These are phyloP conservation scores for Ceratonia siliqua DNA, from an alignment of 306 rosid genomes.

Conservation along the genomic window DNA sequence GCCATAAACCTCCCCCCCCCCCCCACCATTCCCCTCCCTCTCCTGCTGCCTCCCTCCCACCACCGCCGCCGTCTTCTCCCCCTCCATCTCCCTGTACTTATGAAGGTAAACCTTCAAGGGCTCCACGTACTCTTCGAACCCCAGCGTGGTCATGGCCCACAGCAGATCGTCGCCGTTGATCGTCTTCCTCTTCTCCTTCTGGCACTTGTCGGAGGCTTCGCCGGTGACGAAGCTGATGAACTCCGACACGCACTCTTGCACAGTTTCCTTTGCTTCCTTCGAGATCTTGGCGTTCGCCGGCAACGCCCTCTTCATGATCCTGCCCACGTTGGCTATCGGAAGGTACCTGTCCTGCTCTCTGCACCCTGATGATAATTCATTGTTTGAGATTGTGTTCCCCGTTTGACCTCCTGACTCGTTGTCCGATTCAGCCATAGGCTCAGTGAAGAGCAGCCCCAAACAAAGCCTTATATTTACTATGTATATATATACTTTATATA, in stretches of 20 bases:
- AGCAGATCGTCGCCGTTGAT: constrained; percentile 40
- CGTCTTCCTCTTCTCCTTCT: constrained; percentile 39
- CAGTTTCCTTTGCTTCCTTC: constrained; percentile 33
- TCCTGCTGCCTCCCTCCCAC: constrained; percentile 11
- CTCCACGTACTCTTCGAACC: constrained; percentile 33
- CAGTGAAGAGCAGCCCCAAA: background rate
- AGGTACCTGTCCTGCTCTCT: constrained; percentile 36
- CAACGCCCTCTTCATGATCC: constrained; percentile 38
- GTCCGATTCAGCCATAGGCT: constrained; percentile 33
- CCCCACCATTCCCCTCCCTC: background rate
- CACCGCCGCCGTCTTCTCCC: constrained; percentile 24
- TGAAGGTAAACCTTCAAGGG: constrained; percentile 16
- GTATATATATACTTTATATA: too few relatives aligned
- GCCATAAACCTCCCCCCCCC: constrained; percentile 16
- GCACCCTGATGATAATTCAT: background rate
- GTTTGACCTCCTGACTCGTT: constrained; percentile 30
- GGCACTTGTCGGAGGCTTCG: constrained; percentile 38
- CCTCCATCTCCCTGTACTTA: constrained; percentile 36
- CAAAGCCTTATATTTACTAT: background rate
- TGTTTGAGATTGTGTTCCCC: background rate
- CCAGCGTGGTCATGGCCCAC: constrained; percentile 38
- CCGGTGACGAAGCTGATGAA: constrained; percentile 41
- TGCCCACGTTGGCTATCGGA: constrained; percentile 39
- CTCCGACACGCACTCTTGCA: constrained; percentile 40
- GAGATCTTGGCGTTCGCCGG: constrained; percentile 38